Evolutionary conservation across 2,329 filamentous ascomycete genomes (phyloP), one percentile per base, ranked within the genome.

Genomic region (Venturia effusa): DNA sequence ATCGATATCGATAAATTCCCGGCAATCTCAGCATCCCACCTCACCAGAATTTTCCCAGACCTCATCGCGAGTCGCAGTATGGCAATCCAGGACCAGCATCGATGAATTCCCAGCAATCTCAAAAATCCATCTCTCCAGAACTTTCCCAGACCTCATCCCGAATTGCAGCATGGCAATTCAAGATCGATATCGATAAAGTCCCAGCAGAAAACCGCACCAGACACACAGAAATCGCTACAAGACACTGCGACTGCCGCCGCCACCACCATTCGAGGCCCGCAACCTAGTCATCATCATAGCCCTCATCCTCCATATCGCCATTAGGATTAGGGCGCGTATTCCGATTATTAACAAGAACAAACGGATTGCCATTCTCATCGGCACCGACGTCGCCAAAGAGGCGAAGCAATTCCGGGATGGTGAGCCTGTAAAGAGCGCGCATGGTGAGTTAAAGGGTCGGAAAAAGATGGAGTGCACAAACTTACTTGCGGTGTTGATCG

Each of bases 371-470:
- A 8, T 74, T 69, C 0, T 70, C 70, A 61, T 77, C 75, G 6
- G 76, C 72, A 0, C 68, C 64, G 15, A 80, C 66, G 11, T 63
- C 61, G 13, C 74, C 72, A 62, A 83, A 82, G 1, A 83, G 70
- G 2, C 73, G 70, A 67, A 81, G 72, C 8, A 83, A 67, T 22
- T 81, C 76, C 2, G 70, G 66, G 4, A 78, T 69, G 0, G 66
- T 65, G 19, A 78, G 67, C 24, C 71, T 74, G 43, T 11, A 61
- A 61, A 19, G 13, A 41, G 57, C 10, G 34, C 41, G 19, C 24
- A 6, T n/a, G n/a, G n/a, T n/a, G n/a, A n/a, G n/a, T n/a, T 3
- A 7, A n/a, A 2, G 15, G 17, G 40, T 5, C 15, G 37, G n/a
- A 22, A 45, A 61, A 6, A n/a, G 22, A 30, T 61, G 3, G 37